Evolutionary conservation across 169 alveolate genomes (phyloP).

Genomic region (Plasmodium ovale): DNA sequence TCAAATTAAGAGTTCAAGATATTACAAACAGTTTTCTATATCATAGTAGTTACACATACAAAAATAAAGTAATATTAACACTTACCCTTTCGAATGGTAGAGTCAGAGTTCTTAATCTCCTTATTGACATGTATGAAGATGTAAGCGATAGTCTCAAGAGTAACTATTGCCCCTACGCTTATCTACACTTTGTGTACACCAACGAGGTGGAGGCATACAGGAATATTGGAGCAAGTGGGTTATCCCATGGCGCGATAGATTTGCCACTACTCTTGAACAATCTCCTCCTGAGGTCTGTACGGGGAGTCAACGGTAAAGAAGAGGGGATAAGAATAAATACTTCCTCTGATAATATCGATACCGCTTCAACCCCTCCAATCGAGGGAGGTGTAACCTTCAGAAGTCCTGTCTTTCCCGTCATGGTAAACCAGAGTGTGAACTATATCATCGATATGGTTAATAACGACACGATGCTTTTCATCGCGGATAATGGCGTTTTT

Average conservation of each 20-base stretch:
- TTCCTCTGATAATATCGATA: too few relatives aligned
- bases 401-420: not conserved
- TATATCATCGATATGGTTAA: slow-evolving; percentile 4
- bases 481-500: not conserved
- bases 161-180: slow-evolving; percentile 47
- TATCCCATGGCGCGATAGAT: not conserved
- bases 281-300: not conserved
- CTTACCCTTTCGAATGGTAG: slow-evolving; percentile 13
- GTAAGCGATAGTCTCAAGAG: slow-evolving; percentile 7
- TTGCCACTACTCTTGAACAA: slow-evolving; percentile 34
- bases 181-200: slow-evolving; percentile 23
- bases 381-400: slow-evolving; percentile 11
- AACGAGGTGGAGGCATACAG: not conserved
- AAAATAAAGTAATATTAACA: slow-evolving; percentile 35
- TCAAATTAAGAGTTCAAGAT: slow-evolving; percentile 18
- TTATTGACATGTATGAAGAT: slow-evolving; percentile 43
- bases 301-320: not conserved
- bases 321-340: too few relatives aligned
- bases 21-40: not conserved
- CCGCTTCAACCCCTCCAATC: too few relatives aligned
- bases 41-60: slow-evolving; percentile 32
- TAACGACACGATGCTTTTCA: slow-evolving; percentile 11
- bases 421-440: slow-evolving; percentile 5
- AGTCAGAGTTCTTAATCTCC: slow-evolving; percentile 1
- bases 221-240: not conserved